Conservation (phyloP, 495 filamentous ascomycete species). For the Letharia columbiana region DNA sequence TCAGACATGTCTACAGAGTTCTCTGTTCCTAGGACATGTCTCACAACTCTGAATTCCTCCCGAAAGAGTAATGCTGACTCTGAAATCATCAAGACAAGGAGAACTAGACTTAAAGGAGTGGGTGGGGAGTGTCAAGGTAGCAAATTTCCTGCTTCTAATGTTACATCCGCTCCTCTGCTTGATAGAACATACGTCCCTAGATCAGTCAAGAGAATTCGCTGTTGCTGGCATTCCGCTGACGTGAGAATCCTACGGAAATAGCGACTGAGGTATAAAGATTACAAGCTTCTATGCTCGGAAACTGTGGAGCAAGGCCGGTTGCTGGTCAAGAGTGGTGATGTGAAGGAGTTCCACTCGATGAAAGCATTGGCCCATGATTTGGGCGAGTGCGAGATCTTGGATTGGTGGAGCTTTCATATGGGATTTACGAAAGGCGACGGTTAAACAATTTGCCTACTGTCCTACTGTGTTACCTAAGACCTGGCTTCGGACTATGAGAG, state of each 20-base stretch:
- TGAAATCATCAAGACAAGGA: constrained; percentile 23
- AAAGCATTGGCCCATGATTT: constrained; percentile 26
- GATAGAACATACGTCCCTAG: not conserved
- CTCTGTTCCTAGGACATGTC: no score
- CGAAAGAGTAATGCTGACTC: no score
- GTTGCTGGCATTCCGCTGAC: constrained; percentile 6
- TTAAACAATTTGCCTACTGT: not conserved
- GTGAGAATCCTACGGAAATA: constrained; percentile 6
- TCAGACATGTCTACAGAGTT: no score
- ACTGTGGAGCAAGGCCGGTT: constrained; percentile 17
- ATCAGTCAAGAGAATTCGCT: not conserved
- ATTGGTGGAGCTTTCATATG: constrained; percentile 46
- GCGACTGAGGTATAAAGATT: constrained; percentile 43
- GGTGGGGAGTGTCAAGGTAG: constrained; percentile 47
- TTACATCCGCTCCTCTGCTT: not conserved
- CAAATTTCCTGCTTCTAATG: not conserved
- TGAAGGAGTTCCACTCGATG: constrained; percentile 40
- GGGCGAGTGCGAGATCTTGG: constrained; percentile 35
- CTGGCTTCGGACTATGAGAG: not conserved
- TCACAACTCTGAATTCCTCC: no score
- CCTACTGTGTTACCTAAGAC: not conserved
- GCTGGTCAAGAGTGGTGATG: constrained; percentile 34
- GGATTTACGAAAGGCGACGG: constrained; percentile 30
- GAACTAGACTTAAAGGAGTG: constrained; percentile 44
- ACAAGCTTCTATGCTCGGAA: constrained; percentile 39